Evolutionary conservation across 352 stramenopile genomes (phyloP), one percentile per base, ranked within the genome.

Genomic region (Ophiocytium majus): DNA sequence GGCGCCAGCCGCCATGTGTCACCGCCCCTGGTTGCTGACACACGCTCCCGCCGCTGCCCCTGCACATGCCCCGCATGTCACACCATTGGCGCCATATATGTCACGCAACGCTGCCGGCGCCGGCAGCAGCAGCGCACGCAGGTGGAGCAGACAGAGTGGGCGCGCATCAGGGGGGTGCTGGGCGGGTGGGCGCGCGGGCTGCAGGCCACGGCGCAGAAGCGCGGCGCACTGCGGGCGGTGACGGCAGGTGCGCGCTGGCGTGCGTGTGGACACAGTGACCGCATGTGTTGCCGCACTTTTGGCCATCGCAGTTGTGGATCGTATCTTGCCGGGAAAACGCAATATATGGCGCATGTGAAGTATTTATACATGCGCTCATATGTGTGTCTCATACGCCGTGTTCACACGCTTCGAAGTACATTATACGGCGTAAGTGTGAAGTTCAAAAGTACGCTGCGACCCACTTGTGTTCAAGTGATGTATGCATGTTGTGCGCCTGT

Each of bases 141-240:
- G 5, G 17, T 17, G 64, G 64, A 37, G 43, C 5, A 57, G 43
- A 57, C 43, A 14, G 43, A 57, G 43, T 5, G 5, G 64, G 64
- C 5, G 31, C 31, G 64, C 5, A 37, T 76, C 5, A 5, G 17
- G 5, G 50, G 31, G 19, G 81, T 76, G 14, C 43, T 88, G 49
- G 14, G 36, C 10, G 50, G 43, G 0, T 88, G 84, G 84, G 71
- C 19, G 9, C 86, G 84, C 32, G 84, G 84, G 32, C 50, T 88
- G 0, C 17, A 86, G 80, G 79, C 34, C 1, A 88, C 84, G n/a
- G 34, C 49, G 14, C 76, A 85, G 37, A 85, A 86, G 50, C 17
- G 35, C 23, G 84, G 84, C 10, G 28, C 76, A 0, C 10, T 86
- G 14, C 84, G 85, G 81, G 84, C 64, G 31, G 5, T 76, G 5